A percentile compares a stretch with the other conserved stretches of the same genome.
Evolutionary conservation across 2,329 filamentous ascomycete genomes (phyloP).

Genomic region (Aureobasidium leucospermi): DNA sequence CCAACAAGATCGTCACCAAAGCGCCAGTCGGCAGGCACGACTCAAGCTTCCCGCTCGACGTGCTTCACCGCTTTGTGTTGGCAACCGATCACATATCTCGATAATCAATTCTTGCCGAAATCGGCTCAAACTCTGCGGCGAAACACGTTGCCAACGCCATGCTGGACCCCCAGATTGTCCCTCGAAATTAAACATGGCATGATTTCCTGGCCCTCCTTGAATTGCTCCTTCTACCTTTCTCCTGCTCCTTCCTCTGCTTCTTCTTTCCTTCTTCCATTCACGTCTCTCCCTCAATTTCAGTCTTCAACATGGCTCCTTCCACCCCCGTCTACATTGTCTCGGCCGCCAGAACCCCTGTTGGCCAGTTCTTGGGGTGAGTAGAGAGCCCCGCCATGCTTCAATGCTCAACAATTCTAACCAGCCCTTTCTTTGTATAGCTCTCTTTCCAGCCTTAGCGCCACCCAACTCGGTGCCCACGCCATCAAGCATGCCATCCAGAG

Average conservation of each 20-base stretch:
- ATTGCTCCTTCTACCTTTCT: slow-evolving; percentile 1
- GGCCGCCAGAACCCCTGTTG: slow-evolving; percentile 80
- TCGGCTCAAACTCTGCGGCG: neutral
- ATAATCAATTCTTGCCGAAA: neutral
- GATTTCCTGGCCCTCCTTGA: slow-evolving; percentile 6
- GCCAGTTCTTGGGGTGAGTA: slow-evolving; percentile 84
- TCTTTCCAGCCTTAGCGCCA: slow-evolving; percentile 77
- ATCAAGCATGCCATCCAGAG: slow-evolving; percentile 89
- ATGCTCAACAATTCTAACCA: slow-evolving; percentile 13
- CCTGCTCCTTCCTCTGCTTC: neutral
- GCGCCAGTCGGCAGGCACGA: neutral
- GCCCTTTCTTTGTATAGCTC: slow-evolving; percentile 51
- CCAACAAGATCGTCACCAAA: neutral
- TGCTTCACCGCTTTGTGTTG: slow-evolving; percentile 3
- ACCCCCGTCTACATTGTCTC: slow-evolving; percentile 95
- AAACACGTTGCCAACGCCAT: neutral
- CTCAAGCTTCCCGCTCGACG: neutral
- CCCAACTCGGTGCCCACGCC: slow-evolving; percentile 79
- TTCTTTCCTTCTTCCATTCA: neutral
- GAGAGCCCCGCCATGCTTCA: slow-evolving; percentile 2
- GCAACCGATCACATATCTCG: neutral
- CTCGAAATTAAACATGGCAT: slow-evolving; percentile 12
- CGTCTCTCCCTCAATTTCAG: neutral
- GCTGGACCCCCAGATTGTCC: slow-evolving; percentile 1
- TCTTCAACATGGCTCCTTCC: slow-evolving; percentile 60